Evolutionary conservation across 2,329 filamentous ascomycete genomes (phyloP), one percentile per base, ranked within the genome.

Genomic region (Laburnicola sp.): DNA sequence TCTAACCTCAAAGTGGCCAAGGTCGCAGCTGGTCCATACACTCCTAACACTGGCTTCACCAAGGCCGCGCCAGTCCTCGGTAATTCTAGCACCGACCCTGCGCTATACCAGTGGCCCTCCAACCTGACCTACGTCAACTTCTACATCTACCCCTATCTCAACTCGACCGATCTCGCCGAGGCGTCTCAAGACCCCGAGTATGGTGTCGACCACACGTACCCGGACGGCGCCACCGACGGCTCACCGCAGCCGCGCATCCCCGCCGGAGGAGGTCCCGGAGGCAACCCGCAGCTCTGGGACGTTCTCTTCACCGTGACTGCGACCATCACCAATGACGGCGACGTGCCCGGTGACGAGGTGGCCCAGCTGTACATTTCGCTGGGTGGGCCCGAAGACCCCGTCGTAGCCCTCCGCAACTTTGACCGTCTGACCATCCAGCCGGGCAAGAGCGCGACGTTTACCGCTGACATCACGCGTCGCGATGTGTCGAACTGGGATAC

Each of bases 401-500:
- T 76, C 50, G 75, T 82, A 36, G 80, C 82, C 2, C 84, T 97
- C 10, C 86, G 93, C 54, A 86, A 86, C 38, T 97, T 97, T 65
- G 89, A 95, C 51, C 84, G 90, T 40, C 73, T 96, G 51, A 80
- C 78, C 43, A 85, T 97, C 56, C 78, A 82, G 3, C 81, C 89
- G 0, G 90, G 89, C n/a, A 71, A 84, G 71, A 84, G 80, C 45
- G 79, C 76, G 3, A 82, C 79, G 2, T 95, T 94, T 77, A 78
- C 72, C 0, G 85, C 83, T 0, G 81, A 85, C 11, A 74, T 97
- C 48, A 91, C 86, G 4, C 82, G 92, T 34, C 85, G 91, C 50
- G 93, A 97, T 66, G 61, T 97, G 49, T 91, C 87, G 69, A 94
- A 91, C 76, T 97, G 93, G 92, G 89, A 96, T 60, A 77, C 82